Conservation (phyloP, 805 yeast genomes). For the Debaryomyces castellii region DNA sequence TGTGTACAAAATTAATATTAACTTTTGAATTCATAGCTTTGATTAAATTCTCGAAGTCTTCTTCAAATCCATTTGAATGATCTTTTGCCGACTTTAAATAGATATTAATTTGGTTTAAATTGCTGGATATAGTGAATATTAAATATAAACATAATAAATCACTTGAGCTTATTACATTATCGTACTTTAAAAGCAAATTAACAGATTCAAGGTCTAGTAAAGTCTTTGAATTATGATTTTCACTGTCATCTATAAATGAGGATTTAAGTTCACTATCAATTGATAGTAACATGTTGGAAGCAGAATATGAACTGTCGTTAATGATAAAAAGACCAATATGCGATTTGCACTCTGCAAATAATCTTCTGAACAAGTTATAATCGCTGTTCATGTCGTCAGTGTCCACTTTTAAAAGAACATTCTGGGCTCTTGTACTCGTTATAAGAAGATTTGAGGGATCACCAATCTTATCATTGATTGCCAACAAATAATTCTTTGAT, state of each 20-base stretch:
- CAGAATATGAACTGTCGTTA: slow-evolving; percentile 10
- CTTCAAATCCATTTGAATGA: slow-evolving; percentile 14
- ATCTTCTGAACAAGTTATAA: slow-evolving; percentile 19
- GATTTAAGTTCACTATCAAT: background rate
- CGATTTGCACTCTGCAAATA: slow-evolving; percentile 25
- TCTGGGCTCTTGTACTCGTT: slow-evolving; percentile 18
- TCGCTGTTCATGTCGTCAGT: slow-evolving; percentile 19
- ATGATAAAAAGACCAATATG: slow-evolving; percentile 34
- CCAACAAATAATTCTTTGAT: slow-evolving; percentile 24
- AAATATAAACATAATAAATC: slow-evolving; percentile 33
- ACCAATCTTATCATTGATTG: slow-evolving; percentile 32
- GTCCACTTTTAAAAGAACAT: slow-evolving; percentile 6
- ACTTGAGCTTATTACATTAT: slow-evolving; percentile 30
- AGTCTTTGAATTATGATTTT: slow-evolving; percentile 1
- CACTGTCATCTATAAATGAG: background rate
- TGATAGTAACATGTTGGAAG: background rate
- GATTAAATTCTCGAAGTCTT: slow-evolving; percentile 12
- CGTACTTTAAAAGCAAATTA: slow-evolving; percentile 30
- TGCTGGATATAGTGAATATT: slow-evolving; percentile 19
- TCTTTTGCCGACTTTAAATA: slow-evolving; percentile 16
- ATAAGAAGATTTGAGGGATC: slow-evolving; percentile 26
- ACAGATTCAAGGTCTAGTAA: slow-evolving; percentile 15
- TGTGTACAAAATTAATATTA: slow-evolving; percentile 10
- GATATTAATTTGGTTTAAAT: slow-evolving; percentile 15
- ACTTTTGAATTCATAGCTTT: slow-evolving; percentile 9